These are phyloP conservation scores for Thelonectria blattea DNA, from an alignment of 2,329 filamentous ascomycete genomes.

Conservation along the genomic window DNA sequence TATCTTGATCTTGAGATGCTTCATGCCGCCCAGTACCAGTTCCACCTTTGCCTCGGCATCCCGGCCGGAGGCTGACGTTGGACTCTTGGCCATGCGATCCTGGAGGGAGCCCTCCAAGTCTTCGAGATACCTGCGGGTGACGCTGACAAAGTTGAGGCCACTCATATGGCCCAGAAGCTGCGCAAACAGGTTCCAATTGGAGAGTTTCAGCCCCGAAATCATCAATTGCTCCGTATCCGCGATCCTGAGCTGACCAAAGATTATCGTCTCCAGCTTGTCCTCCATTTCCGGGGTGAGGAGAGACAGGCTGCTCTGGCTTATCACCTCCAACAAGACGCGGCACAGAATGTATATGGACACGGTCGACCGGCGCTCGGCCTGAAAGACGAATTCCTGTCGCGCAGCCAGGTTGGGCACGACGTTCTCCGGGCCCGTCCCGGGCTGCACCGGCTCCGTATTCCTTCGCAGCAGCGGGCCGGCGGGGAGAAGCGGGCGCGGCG, in stretches of 20 bases:
- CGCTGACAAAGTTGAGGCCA: slow-evolving; percentile 84
- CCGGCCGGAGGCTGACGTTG: slow-evolving; percentile 59
- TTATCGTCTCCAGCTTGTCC: slow-evolving; percentile 91
- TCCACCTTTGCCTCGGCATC: slow-evolving; percentile 84
- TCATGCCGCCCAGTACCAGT: slow-evolving; percentile 88
- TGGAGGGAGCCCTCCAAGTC: slow-evolving; percentile 82
- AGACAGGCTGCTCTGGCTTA: slow-evolving; percentile 83
- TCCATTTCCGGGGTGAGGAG: slow-evolving; percentile 91
- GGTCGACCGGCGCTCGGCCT: slow-evolving; percentile 87
- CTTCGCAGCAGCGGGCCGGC: slow-evolving; percentile 66
- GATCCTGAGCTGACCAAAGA: slow-evolving; percentile 92
- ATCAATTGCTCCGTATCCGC: slow-evolving; percentile 82
- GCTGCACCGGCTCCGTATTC: slow-evolving; percentile 75
- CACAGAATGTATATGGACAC: slow-evolving; percentile 97
- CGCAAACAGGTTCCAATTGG: slow-evolving; percentile 95
- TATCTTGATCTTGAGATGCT: slow-evolving; percentile 79
- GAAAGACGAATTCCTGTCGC: slow-evolving; percentile 74
- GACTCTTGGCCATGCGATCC: slow-evolving; percentile 74
- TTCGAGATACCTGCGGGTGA: slow-evolving; percentile 79
- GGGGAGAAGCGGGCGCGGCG: slow-evolving; percentile 49
- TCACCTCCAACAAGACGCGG: slow-evolving; percentile 90
- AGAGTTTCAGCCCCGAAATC: slow-evolving; percentile 81
- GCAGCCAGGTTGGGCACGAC: slow-evolving; percentile 48
- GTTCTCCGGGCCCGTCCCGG: slow-evolving; percentile 39
- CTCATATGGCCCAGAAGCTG: slow-evolving; percentile 97